Evolutionary conservation across 2,329 filamentous ascomycete species (phyloP), one percentile per base, ranked within the genome.

Genomic region (Alternaria sp.): DNA sequence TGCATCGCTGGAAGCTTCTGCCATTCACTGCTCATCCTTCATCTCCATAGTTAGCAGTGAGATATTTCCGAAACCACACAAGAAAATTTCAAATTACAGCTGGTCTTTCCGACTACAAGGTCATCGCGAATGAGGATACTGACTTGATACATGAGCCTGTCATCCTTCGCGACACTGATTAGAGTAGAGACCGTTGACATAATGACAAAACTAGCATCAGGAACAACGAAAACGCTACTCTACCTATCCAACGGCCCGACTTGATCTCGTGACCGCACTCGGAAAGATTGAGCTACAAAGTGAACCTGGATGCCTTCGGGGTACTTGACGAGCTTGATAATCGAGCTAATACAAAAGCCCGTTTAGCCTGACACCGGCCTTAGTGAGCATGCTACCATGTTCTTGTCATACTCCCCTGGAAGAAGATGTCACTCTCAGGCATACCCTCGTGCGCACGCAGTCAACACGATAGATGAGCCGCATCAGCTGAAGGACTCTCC

Each of bases 1-100:
- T 54, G 52, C n/a, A n/a, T 11, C 21, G 11, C 50, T 19, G 30
- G 43, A 55, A 43, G 50, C 21, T 43, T 49, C 50, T 43, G 26
- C 50, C n/a, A 19, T 44, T 32, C 28, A 40, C 36, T 17, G 15
- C 36, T 40, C 36, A 11, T 17, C 36, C 36, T 8, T 17, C n/a
- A 17, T 40, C 36, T 17, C 2, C 8, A 40, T 9, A 5, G 36
- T 40, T 10, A 17, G 36, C 36, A 10, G n/a, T 40, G 36, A 40
- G 36, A 17, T 40, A 11, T 40, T 17, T 17, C 9, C n/a, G 5
- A 17, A 17, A 40, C 8, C 36, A 40, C 36, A 9, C 8, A 40
- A 17, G 9, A 17, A 17, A 40, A 10, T 17, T 1, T 40, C 36
- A 3, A n/a, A 40, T 40, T 3, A 17, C 15, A 40, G 15, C 9